Conservation (phyloP, 129 eudicot species). For the Pulicaria dysenterica region DNA sequence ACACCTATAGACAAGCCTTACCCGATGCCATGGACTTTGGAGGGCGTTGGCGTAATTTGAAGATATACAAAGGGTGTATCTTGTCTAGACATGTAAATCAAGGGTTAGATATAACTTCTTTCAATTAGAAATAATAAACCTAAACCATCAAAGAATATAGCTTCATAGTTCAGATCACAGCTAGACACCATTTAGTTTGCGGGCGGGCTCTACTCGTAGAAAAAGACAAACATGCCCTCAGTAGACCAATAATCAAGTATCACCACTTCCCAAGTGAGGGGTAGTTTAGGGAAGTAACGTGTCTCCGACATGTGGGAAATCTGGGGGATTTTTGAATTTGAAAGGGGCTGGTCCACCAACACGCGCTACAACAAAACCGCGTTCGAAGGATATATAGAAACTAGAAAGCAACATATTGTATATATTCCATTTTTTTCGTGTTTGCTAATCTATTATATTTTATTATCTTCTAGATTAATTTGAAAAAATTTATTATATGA, state of each 20-base stretch:
- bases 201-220: neutral
- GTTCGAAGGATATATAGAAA: neutral
- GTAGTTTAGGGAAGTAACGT: slow-evolving; percentile 8
- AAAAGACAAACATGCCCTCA: slow-evolving; percentile 16
- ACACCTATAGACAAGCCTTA: no score
- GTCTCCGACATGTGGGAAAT: slow-evolving; percentile 25
- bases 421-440: no score
- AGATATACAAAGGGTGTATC: neutral
- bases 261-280: neutral
- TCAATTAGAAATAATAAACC: neutral
- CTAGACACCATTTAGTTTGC: slow-evolving; percentile 16
- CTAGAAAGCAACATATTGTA: no score
- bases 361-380: slow-evolving; percentile 29
- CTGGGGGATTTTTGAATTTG: slow-evolving; percentile 27
- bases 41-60: neutral
- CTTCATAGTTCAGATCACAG: slow-evolving; percentile 28
- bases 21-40: neutral
- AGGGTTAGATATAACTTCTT: neutral
- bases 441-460: no score
- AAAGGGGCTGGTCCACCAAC: slow-evolving; percentile 25
- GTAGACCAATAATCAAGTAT: no score
- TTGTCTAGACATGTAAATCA: neutral
- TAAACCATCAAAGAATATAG: slow-evolving; percentile 12
- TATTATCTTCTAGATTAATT: no score
- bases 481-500: no score